Conservation (phyloP, 345 rosid species). For the Syzygium grande region DNA sequence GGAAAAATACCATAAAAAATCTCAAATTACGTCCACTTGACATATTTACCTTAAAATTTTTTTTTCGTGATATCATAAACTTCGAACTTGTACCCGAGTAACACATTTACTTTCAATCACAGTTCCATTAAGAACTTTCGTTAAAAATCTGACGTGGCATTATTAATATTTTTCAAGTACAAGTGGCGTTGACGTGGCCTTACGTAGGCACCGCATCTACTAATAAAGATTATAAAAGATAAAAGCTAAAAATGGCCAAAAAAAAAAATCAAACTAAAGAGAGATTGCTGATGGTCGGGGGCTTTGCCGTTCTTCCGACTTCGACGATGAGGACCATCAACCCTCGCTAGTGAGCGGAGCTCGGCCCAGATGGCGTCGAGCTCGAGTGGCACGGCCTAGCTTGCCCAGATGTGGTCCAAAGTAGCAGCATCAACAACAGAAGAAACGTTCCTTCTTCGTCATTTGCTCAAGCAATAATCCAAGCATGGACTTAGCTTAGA, state of each 20-base stretch:
- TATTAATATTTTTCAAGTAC: no score
- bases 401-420: neutral
- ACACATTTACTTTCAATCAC: neutral
- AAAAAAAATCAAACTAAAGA: no score
- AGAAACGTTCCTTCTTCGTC: conserved; percentile 20
- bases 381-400: neutral
- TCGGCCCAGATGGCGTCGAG: neutral
- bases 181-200: no score
- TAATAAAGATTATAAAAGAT: no score
- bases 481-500: conserved; percentile 80
- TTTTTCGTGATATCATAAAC: neutral
- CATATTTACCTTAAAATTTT: accelerated
- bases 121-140: neutral
- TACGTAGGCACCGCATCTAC: no score
- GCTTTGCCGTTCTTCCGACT: neutral
- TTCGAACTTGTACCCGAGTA: no score
- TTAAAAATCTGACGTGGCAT: no score
- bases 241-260: no score
- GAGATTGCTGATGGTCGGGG: neutral
- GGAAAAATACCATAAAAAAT: neutral
- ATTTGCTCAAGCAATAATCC: conserved; percentile 64
- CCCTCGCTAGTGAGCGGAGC: neutral
- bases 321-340: neutral
- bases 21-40: neutral
- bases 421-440: neutral